Percentiles rank a stretch among this genome's conserved stretches.
These are phyloP conservation scores for Alternaria alternata DNA, from an alignment of 2,329 filamentous ascomycete species.

Conservation along the genomic window DNA sequence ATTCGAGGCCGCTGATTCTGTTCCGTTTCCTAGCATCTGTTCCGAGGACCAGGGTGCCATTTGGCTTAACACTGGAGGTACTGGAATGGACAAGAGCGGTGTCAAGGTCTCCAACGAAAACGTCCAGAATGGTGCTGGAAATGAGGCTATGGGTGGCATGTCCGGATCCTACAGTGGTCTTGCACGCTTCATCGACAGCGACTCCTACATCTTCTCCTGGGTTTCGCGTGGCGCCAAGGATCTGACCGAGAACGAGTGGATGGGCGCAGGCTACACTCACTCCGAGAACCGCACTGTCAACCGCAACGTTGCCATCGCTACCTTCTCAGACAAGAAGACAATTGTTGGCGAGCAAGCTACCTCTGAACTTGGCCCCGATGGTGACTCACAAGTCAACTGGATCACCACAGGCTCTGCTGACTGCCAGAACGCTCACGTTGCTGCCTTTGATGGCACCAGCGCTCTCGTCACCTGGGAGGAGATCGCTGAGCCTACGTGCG, in stretches of 20 bases:
- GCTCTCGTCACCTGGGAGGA: constrained; percentile 70
- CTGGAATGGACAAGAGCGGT: constrained; percentile 67
- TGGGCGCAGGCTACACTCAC: constrained; percentile 65
- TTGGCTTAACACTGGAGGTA: constrained; percentile 69
- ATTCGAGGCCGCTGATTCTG: constrained; percentile 66
- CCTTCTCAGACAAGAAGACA: constrained; percentile 66
- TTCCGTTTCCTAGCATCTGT: constrained; percentile 67
- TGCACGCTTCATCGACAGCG: constrained; percentile 61
- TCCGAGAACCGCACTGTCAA: constrained; percentile 63
- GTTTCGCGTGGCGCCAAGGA: constrained; percentile 67
- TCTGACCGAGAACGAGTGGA: constrained; percentile 64
- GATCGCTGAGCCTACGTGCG: constrained; percentile 63
- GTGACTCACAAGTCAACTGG: constrained; percentile 69
- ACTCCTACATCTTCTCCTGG: constrained; percentile 69
- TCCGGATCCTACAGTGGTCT: constrained; percentile 68
- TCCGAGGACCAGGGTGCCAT: constrained; percentile 70
- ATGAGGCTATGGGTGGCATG: constrained; percentile 70
- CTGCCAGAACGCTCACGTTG: constrained; percentile 66
- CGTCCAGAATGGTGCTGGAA: constrained; percentile 65
- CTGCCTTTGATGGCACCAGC: constrained; percentile 61
- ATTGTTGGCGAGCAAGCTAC: constrained; percentile 63
- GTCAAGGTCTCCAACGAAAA: constrained; percentile 70
- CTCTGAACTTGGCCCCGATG: constrained; percentile 62
- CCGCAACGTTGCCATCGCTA: constrained; percentile 67
- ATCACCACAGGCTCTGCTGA: constrained; percentile 62